Base-by-base conservation (phyloP, 441 rosid genomes). In the Pelargonium cotyledonis region DNA sequence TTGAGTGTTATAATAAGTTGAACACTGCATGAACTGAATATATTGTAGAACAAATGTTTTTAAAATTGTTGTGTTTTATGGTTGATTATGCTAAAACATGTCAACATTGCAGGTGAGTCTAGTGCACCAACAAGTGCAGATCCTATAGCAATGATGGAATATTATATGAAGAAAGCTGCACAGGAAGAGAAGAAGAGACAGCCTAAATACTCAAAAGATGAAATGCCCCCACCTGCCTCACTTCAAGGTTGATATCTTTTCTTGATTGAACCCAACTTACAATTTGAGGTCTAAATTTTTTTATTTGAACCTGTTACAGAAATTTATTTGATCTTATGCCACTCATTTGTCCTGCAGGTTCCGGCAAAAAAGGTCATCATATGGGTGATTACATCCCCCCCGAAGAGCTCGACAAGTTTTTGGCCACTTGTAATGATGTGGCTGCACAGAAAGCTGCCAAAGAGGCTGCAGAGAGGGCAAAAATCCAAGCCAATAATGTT, bases 341-440 rank as follows among this genome's bases (percentile, higher is more conserved):
- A 49, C n/a, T 11, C 10, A 49, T 49, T 12, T 11, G 55, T 19
- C 15, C 67, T 47, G 70, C 70, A 68, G 79, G 63, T 81, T 19
- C 84, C 62, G 40, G 73, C 12, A 88, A 88, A 76, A 89, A 84
- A 83, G 99, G 97, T 75, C 98, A 95, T 78, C 98, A 95, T 83
- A 95, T 95, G 98, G 99, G 99, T 43, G 99, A 95, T 76, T 95
- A 88, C 76, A 95, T 95, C 78, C 99, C 98, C 12, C 79, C n/a
- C 9, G 95, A 86, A 70, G 97, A 92, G 94, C 92, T 95, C 44
- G 98, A 89, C 77, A 92, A 87, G 80, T 95, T 95, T 79, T 62
- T 95, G 82, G 83, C 98, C 71, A 61, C 78, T 75, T 95, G 98
- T 76, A 85, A 89, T 70, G 98, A 88, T 79, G 97, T 73, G 41